phyloP scores from a whole-genome alignment of 371 early-diverging fungal species.

The Amoeboaphelidium protococcarum region DNA sequence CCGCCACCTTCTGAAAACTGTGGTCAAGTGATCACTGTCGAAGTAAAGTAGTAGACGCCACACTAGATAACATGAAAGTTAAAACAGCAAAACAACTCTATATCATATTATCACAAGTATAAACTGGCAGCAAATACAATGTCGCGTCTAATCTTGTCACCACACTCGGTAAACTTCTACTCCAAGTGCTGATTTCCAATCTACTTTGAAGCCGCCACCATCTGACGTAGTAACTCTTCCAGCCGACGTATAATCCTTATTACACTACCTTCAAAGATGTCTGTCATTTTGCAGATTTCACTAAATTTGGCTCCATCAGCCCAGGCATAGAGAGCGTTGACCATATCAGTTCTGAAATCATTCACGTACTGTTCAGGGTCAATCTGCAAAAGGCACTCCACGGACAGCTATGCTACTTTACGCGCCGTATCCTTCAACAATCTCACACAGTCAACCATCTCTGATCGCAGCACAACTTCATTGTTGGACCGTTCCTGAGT shows the following conservation, averaged over 20 bases:
- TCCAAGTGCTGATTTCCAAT: constrained; percentile 96
- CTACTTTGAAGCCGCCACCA: constrained; percentile 75
- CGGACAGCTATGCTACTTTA: constrained; percentile 56
- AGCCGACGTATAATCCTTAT: constrained; percentile 83
- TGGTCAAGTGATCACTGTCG: too few relatives aligned
- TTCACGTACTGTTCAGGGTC: constrained; percentile 48
- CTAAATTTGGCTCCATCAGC: constrained; percentile 76
- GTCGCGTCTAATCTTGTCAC: constrained; percentile 80
- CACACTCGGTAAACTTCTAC: constrained; percentile 74
- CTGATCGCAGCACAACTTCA: background rate
- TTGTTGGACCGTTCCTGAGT: constrained; percentile 72
- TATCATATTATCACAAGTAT: constrained; percentile 70
- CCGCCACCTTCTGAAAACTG: too few relatives aligned
- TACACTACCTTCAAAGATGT: constrained; percentile 89
- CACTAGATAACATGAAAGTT: too few relatives aligned
- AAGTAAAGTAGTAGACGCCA: too few relatives aligned
- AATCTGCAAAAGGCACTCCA: constrained; percentile 53
- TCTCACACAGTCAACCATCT: constrained; percentile 6
- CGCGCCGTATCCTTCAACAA: constrained; percentile 64
- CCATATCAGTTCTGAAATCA: constrained; percentile 62
- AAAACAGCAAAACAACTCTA: too few relatives aligned
- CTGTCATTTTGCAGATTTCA: constrained; percentile 87
- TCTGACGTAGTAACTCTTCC: constrained; percentile 89
- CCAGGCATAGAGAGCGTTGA: constrained; percentile 86
- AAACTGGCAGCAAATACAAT: constrained; percentile 95